Conservation (phyloP, 805 yeast species). For the Candida insectorum region DNA sequence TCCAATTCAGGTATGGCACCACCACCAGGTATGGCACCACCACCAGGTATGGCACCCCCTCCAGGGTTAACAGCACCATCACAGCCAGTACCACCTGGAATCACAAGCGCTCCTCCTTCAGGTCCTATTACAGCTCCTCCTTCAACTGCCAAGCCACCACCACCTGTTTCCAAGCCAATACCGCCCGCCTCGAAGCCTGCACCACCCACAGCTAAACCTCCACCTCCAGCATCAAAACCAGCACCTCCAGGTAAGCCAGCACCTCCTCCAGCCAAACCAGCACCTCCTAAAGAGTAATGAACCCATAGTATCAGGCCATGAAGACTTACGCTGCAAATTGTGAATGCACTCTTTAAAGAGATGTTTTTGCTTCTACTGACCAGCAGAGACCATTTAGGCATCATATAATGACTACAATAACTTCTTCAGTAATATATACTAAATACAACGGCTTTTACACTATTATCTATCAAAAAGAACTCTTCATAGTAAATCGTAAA, state of each 20-base stretch:
- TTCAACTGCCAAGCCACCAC: conserved; percentile 11
- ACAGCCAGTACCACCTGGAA: conserved; percentile 12
- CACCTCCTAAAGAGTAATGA: conserved; percentile 17
- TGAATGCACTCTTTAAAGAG: too few relatives aligned
- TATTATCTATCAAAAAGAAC: too few relatives aligned
- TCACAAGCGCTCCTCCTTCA: conserved; percentile 22
- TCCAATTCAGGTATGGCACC: too few relatives aligned
- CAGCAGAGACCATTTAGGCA: too few relatives aligned
- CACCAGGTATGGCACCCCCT: conserved; percentile 16
- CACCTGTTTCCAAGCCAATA: conserved; percentile 18
- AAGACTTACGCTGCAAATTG: too few relatives aligned
- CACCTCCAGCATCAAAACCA: conserved; percentile 12
- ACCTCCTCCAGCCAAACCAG: conserved; percentile 16
- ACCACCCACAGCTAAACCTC: conserved; percentile 14
- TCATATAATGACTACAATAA: too few relatives aligned
- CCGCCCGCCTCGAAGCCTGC: conserved; percentile 21
- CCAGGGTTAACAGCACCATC: conserved; percentile 13
- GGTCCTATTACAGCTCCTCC: conserved; percentile 15
- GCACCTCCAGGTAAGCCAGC: conserved; percentile 13
- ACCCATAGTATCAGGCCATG: too few relatives aligned
- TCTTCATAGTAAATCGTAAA: too few relatives aligned
- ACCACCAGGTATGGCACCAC: conserved; percentile 19
- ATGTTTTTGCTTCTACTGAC: neutral
- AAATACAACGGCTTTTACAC: too few relatives aligned
- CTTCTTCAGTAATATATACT: too few relatives aligned